phyloP scores from a whole-genome alignment of 2,329 filamentous ascomycete species.

The Escovopsis sp. region DNA sequence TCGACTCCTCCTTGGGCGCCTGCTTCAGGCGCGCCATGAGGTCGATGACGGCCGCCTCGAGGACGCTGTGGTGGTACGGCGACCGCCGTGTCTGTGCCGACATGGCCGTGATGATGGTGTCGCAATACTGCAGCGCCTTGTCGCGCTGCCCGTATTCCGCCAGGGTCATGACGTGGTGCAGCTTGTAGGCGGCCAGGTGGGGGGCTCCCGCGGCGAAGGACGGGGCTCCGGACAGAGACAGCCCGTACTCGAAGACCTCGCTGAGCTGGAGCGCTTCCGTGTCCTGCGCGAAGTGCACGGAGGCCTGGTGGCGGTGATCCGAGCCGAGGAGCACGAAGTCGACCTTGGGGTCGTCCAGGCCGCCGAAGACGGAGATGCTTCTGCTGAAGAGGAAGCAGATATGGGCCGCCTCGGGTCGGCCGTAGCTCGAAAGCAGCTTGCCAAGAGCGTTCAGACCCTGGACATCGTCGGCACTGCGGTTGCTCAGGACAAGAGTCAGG shows the following conservation, averaged over 20 bases:
- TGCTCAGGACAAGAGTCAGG: slow-evolving; percentile 69
- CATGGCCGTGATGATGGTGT: slow-evolving; percentile 61
- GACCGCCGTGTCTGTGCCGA: slow-evolving; percentile 70
- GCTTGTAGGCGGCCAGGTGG: slow-evolving; percentile 80
- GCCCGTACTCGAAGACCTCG: slow-evolving; percentile 85
- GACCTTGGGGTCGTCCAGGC: slow-evolving; percentile 63
- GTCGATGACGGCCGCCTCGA: slow-evolving; percentile 69
- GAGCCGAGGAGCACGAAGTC: slow-evolving; percentile 74
- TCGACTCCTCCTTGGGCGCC: slow-evolving; percentile 64
- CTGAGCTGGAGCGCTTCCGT: slow-evolving; percentile 83
- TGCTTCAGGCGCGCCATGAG: slow-evolving; percentile 70
- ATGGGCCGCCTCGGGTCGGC: slow-evolving; percentile 79
- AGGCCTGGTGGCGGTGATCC: slow-evolving; percentile 57
- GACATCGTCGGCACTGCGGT: slow-evolving; percentile 67
- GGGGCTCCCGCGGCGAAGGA: slow-evolving; percentile 46
- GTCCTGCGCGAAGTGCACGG: slow-evolving; percentile 61
- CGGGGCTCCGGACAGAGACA: slow-evolving; percentile 48
- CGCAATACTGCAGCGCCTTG: slow-evolving; percentile 85
- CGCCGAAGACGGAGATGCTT: slow-evolving; percentile 55
- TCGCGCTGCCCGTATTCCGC: slow-evolving; percentile 70
- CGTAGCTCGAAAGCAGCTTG: slow-evolving; percentile 69
- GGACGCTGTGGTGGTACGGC: slow-evolving; percentile 64
- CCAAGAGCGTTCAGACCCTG: slow-evolving; percentile 68
- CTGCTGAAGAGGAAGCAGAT: slow-evolving; percentile 85
- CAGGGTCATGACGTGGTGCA: slow-evolving; percentile 70